Evolutionary conservation across 83 land plant genomes (phyloP).

Genomic region (Picea abies): DNA sequence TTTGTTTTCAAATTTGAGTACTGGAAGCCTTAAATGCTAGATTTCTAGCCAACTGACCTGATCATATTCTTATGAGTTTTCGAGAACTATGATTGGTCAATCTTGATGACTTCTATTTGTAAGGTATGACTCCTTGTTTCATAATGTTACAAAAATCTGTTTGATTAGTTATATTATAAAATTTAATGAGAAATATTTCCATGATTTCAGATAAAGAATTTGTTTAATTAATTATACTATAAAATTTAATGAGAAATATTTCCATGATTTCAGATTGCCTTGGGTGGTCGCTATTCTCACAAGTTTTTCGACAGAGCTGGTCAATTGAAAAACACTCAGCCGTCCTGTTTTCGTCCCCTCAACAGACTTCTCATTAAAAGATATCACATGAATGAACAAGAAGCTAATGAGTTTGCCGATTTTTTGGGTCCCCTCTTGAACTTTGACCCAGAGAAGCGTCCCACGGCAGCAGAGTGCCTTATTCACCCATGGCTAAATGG

Average conservation of each 20-base stretch:
- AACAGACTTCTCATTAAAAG: conserved; percentile 17
- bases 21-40: too few species aligned
- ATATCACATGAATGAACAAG: conserved; percentile 24
- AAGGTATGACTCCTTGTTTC: too few species aligned
- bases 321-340: conserved; percentile 15
- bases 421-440: conserved; percentile 31
- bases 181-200: not conserved
- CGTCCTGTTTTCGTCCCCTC: conserved; percentile 16
- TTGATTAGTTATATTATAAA: not conserved
- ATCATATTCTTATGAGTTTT: too few species aligned
- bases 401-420: conserved; percentile 31
- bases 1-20: too few species aligned
- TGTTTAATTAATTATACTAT: not conserved
- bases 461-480: conserved; percentile 30
- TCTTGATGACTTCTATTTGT: too few species aligned
- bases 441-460: conserved; percentile 28
- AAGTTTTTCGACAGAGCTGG: conserved; percentile 30
- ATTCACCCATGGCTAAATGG: conserved; percentile 34
- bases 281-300: conserved; percentile 27
- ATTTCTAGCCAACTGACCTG: too few species aligned
- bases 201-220: conserved; percentile 10
- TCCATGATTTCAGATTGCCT: conserved; percentile 18
- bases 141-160: not conserved
- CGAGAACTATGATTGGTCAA: too few species aligned
- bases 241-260: not conserved